A percentile compares a stretch with the other conserved stretches of the same genome.
phyloP scores from a whole-genome alignment of 768 basidiomycete genomes.

The Tephrocybe sp. region DNA sequence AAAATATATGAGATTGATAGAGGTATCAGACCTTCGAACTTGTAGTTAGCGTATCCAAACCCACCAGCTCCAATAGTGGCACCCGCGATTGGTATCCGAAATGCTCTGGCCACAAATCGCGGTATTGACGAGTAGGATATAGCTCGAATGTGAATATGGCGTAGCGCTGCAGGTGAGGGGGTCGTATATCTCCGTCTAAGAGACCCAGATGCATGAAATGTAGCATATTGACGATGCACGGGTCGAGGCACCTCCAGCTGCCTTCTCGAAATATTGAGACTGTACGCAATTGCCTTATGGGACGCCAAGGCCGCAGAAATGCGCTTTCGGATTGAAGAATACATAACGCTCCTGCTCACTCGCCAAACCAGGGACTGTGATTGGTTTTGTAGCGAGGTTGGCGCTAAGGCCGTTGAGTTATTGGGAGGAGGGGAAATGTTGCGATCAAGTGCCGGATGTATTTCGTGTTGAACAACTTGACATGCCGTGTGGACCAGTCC shows the following conservation, averaged over 20 bases:
- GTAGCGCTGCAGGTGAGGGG: slow-evolving; percentile 41
- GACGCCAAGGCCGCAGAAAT: slow-evolving; percentile 16
- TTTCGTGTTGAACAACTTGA: slow-evolving; percentile 3
- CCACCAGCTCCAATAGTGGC: slow-evolving; percentile 90
- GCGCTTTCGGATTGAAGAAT: slow-evolving; percentile 17
- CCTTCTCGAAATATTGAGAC: slow-evolving; percentile 44
- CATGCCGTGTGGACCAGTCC: not conserved
- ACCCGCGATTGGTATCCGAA: slow-evolving; percentile 85
- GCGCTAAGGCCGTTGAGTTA: not conserved
- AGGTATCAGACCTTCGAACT: slow-evolving; percentile 77
- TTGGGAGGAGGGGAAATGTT: not conserved
- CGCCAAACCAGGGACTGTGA: not conserved
- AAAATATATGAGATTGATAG: not conserved
- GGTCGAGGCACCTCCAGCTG: slow-evolving; percentile 35
- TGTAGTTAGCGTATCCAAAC: slow-evolving; percentile 93
- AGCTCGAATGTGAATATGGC: slow-evolving; percentile 72
- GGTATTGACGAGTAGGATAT: slow-evolving; percentile 89
- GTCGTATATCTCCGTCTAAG: slow-evolving; percentile 50
- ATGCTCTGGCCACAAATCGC: slow-evolving; percentile 83
- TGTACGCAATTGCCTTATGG: slow-evolving; percentile 55
- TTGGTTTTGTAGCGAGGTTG: not conserved
- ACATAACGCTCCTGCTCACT: slow-evolving; percentile 14
- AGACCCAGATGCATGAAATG: slow-evolving; percentile 53
- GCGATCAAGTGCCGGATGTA: not conserved
- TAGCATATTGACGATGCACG: slow-evolving; percentile 57